Base-by-base conservation (phyloP, 306 rosid species). In the Rosa multiflora region DNA sequence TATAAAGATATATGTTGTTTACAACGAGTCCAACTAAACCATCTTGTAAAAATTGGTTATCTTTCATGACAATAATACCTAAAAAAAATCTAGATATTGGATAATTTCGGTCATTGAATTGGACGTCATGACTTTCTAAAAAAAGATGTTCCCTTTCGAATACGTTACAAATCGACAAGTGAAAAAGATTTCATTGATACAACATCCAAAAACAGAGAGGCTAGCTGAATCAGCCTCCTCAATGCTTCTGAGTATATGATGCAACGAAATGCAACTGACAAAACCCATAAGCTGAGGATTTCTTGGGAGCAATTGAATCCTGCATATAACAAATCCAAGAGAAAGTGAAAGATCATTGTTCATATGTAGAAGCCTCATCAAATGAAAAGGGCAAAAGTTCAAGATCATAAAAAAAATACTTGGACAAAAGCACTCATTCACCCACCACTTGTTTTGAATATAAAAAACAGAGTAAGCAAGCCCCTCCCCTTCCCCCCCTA, bases 381-480 rank as follows among this genome's bases (percentile, higher is more conserved):
- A 37, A 18, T 35, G 44, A 17, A 72, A 77, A 84, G 82, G 79
- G 77, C 67, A 62, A 71, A 62, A 75, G 58, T 21, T 70, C 63
- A 55, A 67, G 67, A 32, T 18, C 49, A 84, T 80, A 74, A 78
- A 74, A 46, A 82, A 69, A 79, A 0, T 61, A 43, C 62, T 72
- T 46, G 68, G 79, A 79, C 86, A 84, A 81, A 80, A 83, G 85
- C 6, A 53, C 26, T 55, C 90, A 74, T 83, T 48, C 62, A 51
- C 63, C 47, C 83, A 21, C 79, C 70, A 12, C 20, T 75, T 6
- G 4, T 55, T 26, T 84, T 82, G 78, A 85, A 82, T 83, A 85
- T 56, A 82, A 86, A 76, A 83, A 86, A 74, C 77, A 62, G 86
- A 83, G 81, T 72, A 81, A 87, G 70, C 88, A 82, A 83, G 85